These are phyloP conservation scores for Populus trichocarpa DNA, from an alignment of 441 rosid genomes.

Conservation along the genomic window DNA sequence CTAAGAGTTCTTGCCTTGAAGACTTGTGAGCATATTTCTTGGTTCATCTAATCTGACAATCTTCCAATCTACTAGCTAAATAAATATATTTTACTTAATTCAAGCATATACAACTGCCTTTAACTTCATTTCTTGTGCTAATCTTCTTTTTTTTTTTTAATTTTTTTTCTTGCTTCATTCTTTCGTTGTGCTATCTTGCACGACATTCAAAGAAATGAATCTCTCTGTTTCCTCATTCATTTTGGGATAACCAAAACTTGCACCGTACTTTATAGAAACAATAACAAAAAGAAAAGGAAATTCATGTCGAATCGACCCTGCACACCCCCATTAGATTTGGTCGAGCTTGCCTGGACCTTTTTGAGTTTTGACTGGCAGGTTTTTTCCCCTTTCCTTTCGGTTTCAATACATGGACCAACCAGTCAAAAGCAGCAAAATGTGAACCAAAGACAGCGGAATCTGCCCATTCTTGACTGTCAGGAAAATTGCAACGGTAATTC, in stretches of 20 bases:
- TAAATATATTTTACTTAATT: neutral
- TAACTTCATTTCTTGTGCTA: neutral
- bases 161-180: no score
- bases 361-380: slow-evolving; percentile 19
- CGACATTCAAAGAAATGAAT: neutral
- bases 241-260: neutral
- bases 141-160: neutral
- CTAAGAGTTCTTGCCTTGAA: slow-evolving; percentile 38
- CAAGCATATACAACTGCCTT: neutral
- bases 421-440: slow-evolving; percentile 12
- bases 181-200: neutral
- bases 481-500: neutral
- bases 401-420: slow-evolving; percentile 14
- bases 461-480: neutral
- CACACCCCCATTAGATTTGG: neutral
- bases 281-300: neutral
- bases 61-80: neutral
- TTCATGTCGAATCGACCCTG: neutral
- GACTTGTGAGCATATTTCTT: slow-evolving; percentile 44
- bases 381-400: neutral
- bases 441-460: neutral
- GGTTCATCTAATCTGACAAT: neutral
- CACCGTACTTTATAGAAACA: neutral
- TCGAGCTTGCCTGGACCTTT: neutral
- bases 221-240: neutral